Conservation (phyloP, 2,329 filamentous ascomycete species). For the Rutstroemia sp. region DNA sequence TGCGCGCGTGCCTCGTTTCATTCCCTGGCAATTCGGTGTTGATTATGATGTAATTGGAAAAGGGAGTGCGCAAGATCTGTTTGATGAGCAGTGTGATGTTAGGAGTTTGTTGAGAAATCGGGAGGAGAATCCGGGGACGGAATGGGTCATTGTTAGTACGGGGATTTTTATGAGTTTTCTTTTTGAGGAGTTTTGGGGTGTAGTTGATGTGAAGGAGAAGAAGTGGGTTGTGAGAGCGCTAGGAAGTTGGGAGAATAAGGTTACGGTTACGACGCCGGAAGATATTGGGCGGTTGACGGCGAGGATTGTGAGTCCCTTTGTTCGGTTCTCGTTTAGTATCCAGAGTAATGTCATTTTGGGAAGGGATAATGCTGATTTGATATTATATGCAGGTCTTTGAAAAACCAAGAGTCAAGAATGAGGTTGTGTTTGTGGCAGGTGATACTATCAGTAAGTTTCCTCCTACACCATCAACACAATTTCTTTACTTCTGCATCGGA, state of each 20-base stretch:
- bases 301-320: neutral
- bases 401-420: constrained; percentile 27
- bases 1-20: constrained; percentile 43
- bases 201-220: constrained; percentile 44
- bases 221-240: constrained; percentile 46
- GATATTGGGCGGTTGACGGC: constrained; percentile 57
- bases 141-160: constrained; percentile 61
- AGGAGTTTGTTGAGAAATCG: constrained; percentile 38
- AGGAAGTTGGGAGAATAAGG: constrained; percentile 51
- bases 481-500: neutral
- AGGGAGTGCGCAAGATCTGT: constrained; percentile 54
- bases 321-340: too few species aligned
- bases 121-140: constrained; percentile 34
- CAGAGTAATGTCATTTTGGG: too few species aligned
- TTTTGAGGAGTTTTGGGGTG: constrained; percentile 54
- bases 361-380: neutral
- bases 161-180: constrained; percentile 62
- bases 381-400: constrained; percentile 25
- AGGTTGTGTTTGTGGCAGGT: constrained; percentile 51
- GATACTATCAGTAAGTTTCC: constrained; percentile 44
- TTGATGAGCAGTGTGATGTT: constrained; percentile 60
- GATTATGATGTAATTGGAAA: constrained; percentile 60
- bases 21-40: constrained; percentile 70
- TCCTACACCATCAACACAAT: neutral
- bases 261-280: constrained; percentile 54